Evolutionary conservation across 352 stramenopile genomes (phyloP).

Genomic region (Phytophthora brassicae): DNA sequence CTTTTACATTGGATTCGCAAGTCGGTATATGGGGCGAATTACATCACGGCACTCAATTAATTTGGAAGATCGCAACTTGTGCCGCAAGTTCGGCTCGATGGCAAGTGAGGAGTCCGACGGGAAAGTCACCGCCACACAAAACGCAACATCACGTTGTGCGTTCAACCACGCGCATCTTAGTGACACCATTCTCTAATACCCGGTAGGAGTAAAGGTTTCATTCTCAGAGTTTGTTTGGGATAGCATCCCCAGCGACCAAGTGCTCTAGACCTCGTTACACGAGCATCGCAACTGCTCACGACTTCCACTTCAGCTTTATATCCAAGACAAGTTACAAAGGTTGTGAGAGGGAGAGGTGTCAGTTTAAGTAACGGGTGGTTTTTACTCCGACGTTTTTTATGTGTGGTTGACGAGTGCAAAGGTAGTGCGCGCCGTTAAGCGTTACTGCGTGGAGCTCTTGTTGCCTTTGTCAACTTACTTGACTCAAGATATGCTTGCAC

Average conservation of each 20-base stretch:
- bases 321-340: not conserved
- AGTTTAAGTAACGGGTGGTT: slow-evolving; percentile 16
- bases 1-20: too few relatives aligned
- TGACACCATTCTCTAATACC: slow-evolving; percentile 1
- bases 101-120: not conserved
- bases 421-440: slow-evolving; percentile 16
- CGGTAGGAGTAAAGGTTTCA: not conserved
- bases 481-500: not conserved
- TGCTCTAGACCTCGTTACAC: slow-evolving; percentile 1
- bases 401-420: slow-evolving; percentile 29
- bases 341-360: slow-evolving; percentile 1
- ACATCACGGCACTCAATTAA: too few relatives aligned
- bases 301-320: slow-evolving; percentile 1
- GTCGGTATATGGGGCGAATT: too few relatives aligned
- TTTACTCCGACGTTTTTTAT: slow-evolving; percentile 13
- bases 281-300: slow-evolving; percentile 1
- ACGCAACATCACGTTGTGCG: slow-evolving; percentile 2
- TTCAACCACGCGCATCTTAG: slow-evolving; percentile 26
- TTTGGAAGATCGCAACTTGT: too few relatives aligned
- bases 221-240: slow-evolving; percentile 13
- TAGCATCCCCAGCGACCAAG: not conserved
- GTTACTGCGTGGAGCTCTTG: slow-evolving; percentile 21
- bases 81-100: too few relatives aligned
- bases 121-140: slow-evolving; percentile 1
- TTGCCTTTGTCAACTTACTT: slow-evolving; percentile 3